Evolutionary conservation across 2,329 filamentous ascomycete genomes (phyloP).

Genomic region (Cryphonectria japonica): DNA sequence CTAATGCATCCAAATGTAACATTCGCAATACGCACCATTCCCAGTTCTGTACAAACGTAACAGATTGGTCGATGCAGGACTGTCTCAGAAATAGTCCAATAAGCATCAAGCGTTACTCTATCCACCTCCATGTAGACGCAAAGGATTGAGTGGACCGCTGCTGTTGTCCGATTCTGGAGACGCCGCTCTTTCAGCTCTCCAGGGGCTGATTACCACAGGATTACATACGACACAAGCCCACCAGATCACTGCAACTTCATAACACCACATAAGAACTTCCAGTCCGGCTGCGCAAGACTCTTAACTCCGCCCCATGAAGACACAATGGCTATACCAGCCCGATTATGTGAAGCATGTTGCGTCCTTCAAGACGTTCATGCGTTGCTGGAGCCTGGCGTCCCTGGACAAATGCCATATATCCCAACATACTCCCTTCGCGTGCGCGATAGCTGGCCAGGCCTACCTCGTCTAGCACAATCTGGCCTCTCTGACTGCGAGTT

Average conservation of each 20-base stretch:
- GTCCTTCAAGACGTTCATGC: not conserved
- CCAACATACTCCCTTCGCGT: not conserved
- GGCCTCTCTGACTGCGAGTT: not conserved
- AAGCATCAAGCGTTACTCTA: not conserved
- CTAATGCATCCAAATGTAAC: no score
- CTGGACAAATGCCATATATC: not conserved
- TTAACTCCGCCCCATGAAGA: not conserved
- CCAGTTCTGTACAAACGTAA: no score
- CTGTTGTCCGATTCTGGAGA: not conserved
- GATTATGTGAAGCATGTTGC: not conserved
- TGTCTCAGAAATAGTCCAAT: not conserved
- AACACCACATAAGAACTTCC: no score
- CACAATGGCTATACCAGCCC: not conserved
- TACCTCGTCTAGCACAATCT: not conserved
- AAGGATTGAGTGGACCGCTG: not conserved
- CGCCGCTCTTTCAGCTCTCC: not conserved
- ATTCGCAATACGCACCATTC: no score
- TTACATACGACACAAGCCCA: not conserved
- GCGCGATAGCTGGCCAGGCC: not conserved
- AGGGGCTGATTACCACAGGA: no score
- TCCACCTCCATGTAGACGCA: not conserved
- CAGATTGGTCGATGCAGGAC: not conserved
- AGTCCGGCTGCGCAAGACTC: no score
- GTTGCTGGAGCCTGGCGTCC: not conserved
- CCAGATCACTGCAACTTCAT: not conserved